Evolutionary conservation across 495 filamentous ascomycete species (phyloP).

Genomic region (Hyaloscypha variabilis): DNA sequence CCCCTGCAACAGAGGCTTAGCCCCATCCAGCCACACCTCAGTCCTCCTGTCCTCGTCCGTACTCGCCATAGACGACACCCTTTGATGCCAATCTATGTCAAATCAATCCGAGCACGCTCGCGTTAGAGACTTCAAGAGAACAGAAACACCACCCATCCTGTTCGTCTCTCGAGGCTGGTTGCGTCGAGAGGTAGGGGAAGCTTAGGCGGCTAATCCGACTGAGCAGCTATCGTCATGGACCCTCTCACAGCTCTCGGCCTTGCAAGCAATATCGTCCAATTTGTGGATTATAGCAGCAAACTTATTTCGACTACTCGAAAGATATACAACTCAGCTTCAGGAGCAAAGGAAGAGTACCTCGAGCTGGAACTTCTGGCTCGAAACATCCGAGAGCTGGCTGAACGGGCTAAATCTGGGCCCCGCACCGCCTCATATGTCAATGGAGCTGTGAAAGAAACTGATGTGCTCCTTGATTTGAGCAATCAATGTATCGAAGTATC

Average conservation of each 20-base stretch:
- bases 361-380: not conserved
- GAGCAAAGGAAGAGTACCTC: not conserved
- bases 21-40: too few species aligned
- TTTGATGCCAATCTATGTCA: too few species aligned
- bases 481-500: not conserved
- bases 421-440: not conserved
- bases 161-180: too few species aligned
- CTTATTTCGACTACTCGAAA: not conserved
- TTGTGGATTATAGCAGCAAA: not conserved
- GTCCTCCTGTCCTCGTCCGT: too few species aligned
- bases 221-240: too few species aligned
- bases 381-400: not conserved
- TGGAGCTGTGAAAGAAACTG: not conserved
- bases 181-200: too few species aligned
- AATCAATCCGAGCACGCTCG: too few species aligned
- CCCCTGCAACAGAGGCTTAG: too few species aligned
- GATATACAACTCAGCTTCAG: not conserved
- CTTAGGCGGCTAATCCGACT: too few species aligned
- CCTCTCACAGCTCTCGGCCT: constrained; percentile 3
- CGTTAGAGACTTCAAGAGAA: too few species aligned
- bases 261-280: not conserved
- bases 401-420: not conserved
- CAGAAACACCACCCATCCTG: too few species aligned
- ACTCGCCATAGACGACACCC: too few species aligned
- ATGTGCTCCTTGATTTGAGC: not conserved